Evolutionary conservation across 352 stramenopile genomes (phyloP), one percentile per base, ranked within the genome.

Genomic region (Phytopythium helicoides): DNA sequence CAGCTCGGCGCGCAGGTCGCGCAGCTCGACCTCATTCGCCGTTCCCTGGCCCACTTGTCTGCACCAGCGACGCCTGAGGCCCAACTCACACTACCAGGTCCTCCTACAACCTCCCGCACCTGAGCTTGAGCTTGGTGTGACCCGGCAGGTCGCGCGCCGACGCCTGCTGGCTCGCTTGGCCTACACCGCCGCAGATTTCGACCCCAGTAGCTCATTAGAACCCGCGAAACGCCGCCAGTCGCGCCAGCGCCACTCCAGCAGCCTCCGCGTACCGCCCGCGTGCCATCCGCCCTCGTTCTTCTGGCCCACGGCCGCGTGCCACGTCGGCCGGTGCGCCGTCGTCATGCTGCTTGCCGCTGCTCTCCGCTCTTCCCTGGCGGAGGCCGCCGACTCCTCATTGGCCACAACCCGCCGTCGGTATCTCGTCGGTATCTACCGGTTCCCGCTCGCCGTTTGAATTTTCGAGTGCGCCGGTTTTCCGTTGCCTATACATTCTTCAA

Each of bases 251-350:
- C 16, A 28, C 8, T 8, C 3, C 4, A 53, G 21, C 14, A 11
- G n/a, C 15, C 28, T 5, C 5, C 15, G 54, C 61, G 38, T 33
- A 92, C 81, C 82, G 66, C 81, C 84, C 5, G 81, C 67, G 36
- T 94, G 79, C 81, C 84, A 94, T 67, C 84, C 84, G 41, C 84
- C 84, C 54, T 94, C 81, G 62, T 92, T 94, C 54, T 87, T 78
- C 64, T 94, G 81, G 35, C 84, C 84, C 54, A 94, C 81, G 52
- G 84, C 84, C 51, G 84, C 84, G 60, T 94, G 76, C 81, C 81
- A 94, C 19, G 84, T 94, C 66, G 84, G 81, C 55, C 84, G 78
- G 58, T 92, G 81, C 33, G 84, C 84, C n/a, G 81, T 94, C 66
- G 84, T 94, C 81, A 94, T 94, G 16, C 10, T 41, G n/a, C n/a